Conservation (phyloP, 225 moss, liverwort and hornwort genomes). For the Physcomitrium patens region DNA sequence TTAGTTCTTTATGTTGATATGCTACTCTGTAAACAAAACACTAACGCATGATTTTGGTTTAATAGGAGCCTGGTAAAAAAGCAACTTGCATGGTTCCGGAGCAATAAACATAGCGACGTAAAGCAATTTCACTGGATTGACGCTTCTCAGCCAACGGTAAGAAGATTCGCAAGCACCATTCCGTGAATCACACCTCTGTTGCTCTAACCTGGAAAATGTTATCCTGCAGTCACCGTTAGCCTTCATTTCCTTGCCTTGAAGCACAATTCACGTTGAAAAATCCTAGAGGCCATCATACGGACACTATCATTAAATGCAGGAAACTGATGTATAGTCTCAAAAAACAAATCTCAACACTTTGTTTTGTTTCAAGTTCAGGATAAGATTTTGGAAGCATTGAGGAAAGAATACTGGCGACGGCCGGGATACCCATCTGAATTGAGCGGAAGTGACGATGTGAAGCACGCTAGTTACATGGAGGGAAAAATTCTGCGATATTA, state of each 20-base stretch:
- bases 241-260: too few species aligned
- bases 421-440: slow-evolving; percentile 48
- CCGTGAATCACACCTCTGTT: slow-evolving; percentile 2
- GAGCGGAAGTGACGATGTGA: slow-evolving; percentile 57
- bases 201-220: not conserved
- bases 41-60: not conserved
- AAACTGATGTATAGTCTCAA: slow-evolving; percentile 16
- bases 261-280: too few species aligned
- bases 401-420: slow-evolving; percentile 58
- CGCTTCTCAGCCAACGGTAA: slow-evolving; percentile 69
- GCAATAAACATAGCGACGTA: slow-evolving; percentile 56
- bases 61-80: slow-evolving; percentile 81
- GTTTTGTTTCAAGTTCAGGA: slow-evolving; percentile 44
- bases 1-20: not conserved
- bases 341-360: slow-evolving; percentile 12
- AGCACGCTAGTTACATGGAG: slow-evolving; percentile 54
- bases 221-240: too few species aligned
- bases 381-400: slow-evolving; percentile 60
- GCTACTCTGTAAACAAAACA: not conserved
- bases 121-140: slow-evolving; percentile 76
- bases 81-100: slow-evolving; percentile 88
- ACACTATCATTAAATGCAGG: not conserved
- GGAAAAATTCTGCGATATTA: slow-evolving; percentile 72
- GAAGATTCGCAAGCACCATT: slow-evolving; percentile 1
- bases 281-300: too few species aligned